These are phyloP conservation scores for Thelonectria rubi DNA, from an alignment of 2,329 filamentous ascomycete genomes.

Conservation along the genomic window DNA sequence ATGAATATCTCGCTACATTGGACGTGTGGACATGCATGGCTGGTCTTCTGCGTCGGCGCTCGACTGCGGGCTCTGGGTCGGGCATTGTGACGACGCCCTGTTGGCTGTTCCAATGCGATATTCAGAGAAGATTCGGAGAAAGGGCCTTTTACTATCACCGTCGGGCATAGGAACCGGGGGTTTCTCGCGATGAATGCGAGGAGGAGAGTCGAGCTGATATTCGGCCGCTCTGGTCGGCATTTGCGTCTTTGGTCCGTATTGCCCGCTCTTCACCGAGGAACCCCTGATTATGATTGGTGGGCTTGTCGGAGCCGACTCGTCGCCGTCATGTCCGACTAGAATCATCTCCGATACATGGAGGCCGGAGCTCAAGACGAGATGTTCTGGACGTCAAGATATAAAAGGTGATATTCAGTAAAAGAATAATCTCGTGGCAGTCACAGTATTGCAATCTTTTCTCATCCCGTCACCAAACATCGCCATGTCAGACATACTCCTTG, in stretches of 20 bases:
- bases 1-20: neutral
- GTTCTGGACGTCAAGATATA: neutral
- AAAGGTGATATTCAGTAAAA: neutral
- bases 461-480: neutral
- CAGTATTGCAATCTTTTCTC: neutral
- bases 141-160: conserved; percentile 4
- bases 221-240: neutral
- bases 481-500: neutral
- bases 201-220: neutral
- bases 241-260: conserved; percentile 19
- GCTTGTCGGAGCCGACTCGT: conserved; percentile 5
- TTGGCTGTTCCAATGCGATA: neutral
- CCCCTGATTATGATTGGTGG: neutral
- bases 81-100: conserved; percentile 15
- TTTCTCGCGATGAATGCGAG: neutral
- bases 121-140: neutral
- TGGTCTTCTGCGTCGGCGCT: conserved; percentile 42
- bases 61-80: conserved; percentile 21
- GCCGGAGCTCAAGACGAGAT: neutral
- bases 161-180: neutral
- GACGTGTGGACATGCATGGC: conserved; percentile 35
- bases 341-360: neutral
- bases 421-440: too few species aligned
- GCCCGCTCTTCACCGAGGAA: conserved; percentile 27
- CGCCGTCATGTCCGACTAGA: conserved; percentile 6